Conservation (phyloP, 257 asterid genomes). For the Ajuga chamaepitys region DNA sequence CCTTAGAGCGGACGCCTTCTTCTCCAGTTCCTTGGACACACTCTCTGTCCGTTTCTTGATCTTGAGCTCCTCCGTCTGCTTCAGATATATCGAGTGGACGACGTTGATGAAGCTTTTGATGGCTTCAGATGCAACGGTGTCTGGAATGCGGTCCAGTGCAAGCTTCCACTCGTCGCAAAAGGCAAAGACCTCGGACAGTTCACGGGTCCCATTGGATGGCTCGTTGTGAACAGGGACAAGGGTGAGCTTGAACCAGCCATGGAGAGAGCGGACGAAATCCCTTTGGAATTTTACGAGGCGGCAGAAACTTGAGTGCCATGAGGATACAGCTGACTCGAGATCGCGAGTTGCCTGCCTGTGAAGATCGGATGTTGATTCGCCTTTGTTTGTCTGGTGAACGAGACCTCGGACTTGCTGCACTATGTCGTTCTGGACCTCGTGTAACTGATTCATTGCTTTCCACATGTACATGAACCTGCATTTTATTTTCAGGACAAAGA, state of each 20-base stretch:
- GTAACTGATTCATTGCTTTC: conserved; percentile 91
- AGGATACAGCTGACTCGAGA: conserved; percentile 85
- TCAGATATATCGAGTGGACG: conserved; percentile 64
- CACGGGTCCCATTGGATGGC: conserved; percentile 24
- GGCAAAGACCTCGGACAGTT: conserved; percentile 39
- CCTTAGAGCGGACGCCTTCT: conserved; percentile 69
- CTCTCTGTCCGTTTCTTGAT: conserved; percentile 63
- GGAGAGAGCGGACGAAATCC: conserved; percentile 63
- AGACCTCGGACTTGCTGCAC: conserved; percentile 97
- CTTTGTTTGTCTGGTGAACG: conserved; percentile 43
- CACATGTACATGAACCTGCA: conserved; percentile 99
- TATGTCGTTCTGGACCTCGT: conserved; percentile 71
- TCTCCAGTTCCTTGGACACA: conserved; percentile 85
- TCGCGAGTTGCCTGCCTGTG: conserved; percentile 93
- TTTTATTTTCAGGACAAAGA: neutral
- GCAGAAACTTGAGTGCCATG: conserved; percentile 92
- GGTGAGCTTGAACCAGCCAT: conserved; percentile 89
- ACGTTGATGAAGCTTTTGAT: conserved; percentile 92
- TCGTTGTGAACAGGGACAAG: conserved; percentile 52
- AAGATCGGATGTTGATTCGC: conserved; percentile 72
- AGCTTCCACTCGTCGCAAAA: conserved; percentile 95
- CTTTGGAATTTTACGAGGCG: conserved; percentile 72
- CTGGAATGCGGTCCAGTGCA: conserved; percentile 81
- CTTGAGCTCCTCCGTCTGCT: conserved; percentile 86
- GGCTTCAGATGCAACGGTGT: conserved; percentile 93